Evolutionary conservation across 345 rosid genomes (phyloP).

Genomic region (Bruguiera sexangula): DNA sequence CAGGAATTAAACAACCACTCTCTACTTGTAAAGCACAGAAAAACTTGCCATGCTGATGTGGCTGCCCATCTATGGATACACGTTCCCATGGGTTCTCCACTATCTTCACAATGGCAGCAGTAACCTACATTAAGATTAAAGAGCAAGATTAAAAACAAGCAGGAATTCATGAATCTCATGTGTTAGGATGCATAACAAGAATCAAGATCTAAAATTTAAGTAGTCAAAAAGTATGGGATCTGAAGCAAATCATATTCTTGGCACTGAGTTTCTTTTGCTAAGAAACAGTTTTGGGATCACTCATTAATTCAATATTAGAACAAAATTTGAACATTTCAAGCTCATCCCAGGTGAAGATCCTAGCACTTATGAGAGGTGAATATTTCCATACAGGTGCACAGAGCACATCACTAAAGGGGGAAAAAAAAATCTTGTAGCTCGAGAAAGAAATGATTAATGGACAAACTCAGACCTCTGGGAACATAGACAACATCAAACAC

Average conservation of each 20-base stretch:
- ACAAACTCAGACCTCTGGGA: no score
- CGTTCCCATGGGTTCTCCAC: slow-evolving; percentile 99
- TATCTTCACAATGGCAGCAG: slow-evolving; percentile 58
- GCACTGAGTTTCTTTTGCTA: no score
- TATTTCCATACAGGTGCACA: no score
- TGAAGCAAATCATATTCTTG: background rate
- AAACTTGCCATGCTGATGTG: slow-evolving; percentile 63
- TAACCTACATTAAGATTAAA: slow-evolving; percentile 47
- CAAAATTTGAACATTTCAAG: no score
- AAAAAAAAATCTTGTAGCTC: background rate
- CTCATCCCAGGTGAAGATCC: no score
- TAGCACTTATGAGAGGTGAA: no score
- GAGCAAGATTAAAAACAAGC: background rate
- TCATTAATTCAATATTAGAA: no score
- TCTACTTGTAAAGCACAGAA: background rate
- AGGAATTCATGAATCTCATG: background rate
- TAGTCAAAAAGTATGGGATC: background rate
- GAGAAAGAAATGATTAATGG: no score
- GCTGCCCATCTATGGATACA: slow-evolving; percentile 53
- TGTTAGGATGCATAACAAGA: background rate
- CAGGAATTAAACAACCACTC: background rate
- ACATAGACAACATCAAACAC: background rate
- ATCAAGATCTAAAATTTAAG: background rate
- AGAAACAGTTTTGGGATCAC: no score
- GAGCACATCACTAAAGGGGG: no score